Base-by-base conservation (phyloP, 306 rosid species). In the Crotalaria pallida region DNA sequence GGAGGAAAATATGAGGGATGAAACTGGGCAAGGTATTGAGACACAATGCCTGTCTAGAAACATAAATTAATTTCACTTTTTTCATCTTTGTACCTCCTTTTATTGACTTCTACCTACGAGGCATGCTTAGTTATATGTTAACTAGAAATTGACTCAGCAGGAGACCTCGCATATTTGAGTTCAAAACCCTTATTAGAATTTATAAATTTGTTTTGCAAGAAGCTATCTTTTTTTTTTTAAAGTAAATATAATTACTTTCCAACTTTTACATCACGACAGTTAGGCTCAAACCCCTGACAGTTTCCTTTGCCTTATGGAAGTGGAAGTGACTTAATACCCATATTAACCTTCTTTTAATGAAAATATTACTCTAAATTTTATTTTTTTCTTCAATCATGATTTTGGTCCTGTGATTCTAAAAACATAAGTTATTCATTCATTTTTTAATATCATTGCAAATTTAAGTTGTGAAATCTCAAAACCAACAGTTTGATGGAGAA, bases 1-100 rank as follows among this genome's bases (percentile, higher is more conserved):
- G 40, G 45, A 36, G 62, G 61, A 45, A 69, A 60, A 68, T 58
- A 12, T 10, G 40, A 61, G 51, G 51, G 62, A 33, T 67, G 56
- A 21, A 22, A 18, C 24, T 58, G 40, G 61, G 51, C 44, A 19
- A 21, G 65, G 17, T 43, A 59, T 67, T 23, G 57, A 40, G 18
- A 34, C 62, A 24, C 22, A 11, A 19, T 11, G 59, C 10, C 26
- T 24, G 6, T 27, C 64, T 51, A 15, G 76, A 44, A 52, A 29
- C 66, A 40, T 27, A 15, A 45, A 43, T 69, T 61, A 31, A 6
- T 41, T 61, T 7, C 26, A 60, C 52, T 11, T 6, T 33, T 16
- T 38, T n/a, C 43, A 29, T 33, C 47, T 7, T 51, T 6, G 2
- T 50, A 26, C 53, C 49, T 13, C 48, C 36, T 45, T 13, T 48